Percentiles rank a stretch among this genome's conserved stretches.
Conservation (phyloP, 192 early-diverging fungal genomes). For the Coemansia javaensis region DNA sequence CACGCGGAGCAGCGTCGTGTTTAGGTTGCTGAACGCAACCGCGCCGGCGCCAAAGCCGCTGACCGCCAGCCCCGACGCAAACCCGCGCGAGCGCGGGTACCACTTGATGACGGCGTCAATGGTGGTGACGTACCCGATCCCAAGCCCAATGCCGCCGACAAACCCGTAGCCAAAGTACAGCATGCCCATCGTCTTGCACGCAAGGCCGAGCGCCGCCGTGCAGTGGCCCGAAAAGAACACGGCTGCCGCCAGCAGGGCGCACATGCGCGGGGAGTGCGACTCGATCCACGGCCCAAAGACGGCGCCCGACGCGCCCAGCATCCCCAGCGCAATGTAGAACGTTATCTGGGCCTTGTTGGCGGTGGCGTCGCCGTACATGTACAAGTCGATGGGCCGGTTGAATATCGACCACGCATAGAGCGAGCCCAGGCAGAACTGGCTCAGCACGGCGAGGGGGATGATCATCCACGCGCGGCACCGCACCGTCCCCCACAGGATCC, state of each 20-base stretch:
- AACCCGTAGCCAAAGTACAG: constrained; percentile 71
- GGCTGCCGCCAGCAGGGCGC: constrained; percentile 56
- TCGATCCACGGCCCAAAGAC: constrained; percentile 78
- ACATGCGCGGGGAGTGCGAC: constrained; percentile 65
- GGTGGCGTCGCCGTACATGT: constrained; percentile 52
- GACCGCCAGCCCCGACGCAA: constrained; percentile 71
- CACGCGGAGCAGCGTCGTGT: constrained; percentile 46
- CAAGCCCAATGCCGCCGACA: constrained; percentile 65
- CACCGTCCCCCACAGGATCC: constrained; percentile 41
- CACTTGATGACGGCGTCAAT: constrained; percentile 73
- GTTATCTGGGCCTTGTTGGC: constrained; percentile 56
- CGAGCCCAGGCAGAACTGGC: constrained; percentile 68
- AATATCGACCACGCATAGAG: constrained; percentile 77
- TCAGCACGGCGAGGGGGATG: constrained; percentile 63
- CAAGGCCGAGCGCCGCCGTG: constrained; percentile 57
- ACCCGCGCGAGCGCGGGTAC: constrained; percentile 70
- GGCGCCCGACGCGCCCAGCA: constrained; percentile 67
- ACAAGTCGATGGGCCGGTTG: constrained; percentile 64
- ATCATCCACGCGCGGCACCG: constrained; percentile 65
- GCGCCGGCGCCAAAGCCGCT: constrained; percentile 74
- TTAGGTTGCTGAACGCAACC: constrained; percentile 64
- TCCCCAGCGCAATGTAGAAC: constrained; percentile 73
- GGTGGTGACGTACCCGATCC: constrained; percentile 70
- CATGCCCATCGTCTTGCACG: constrained; percentile 55
- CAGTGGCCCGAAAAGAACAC: constrained; percentile 70